Base-by-base conservation (phyloP, 1,139 yeast species). In the Kurtzmaniella quercitrusa region DNA sequence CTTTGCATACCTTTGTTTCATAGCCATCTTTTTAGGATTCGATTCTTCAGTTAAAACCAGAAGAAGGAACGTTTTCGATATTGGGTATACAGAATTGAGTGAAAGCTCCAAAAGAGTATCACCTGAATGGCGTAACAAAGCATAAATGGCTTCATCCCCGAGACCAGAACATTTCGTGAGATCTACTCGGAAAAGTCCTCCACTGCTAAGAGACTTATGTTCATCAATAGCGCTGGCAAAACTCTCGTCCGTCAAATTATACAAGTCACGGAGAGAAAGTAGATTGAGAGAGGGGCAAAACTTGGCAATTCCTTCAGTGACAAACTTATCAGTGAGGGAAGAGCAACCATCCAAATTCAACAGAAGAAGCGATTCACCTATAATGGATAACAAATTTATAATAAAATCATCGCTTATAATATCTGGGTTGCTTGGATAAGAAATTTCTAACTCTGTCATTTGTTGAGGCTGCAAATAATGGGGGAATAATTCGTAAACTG, bases 291-390 rank as follows among this genome's bases (percentile, higher is more conserved):
- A 65, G 0, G 76, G 71, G 47, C 91, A 82, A 52, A 76, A 80
- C 26, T 77, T 76, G 28, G 74, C 66, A 5, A 88, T 53, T 0
- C 91, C 91, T 38, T 80, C 79, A 5, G 68, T 56, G 15, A 87
- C 53, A 45, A 80, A 74, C 6, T 63, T 64, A 55, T 88, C 95
- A 0, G 96, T 84, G 32, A 93, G 64, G 5, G 69, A 79, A 0
- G 82, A 59, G 52, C 95, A 88, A 0, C 94, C 94, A 56, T 84
- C 88, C 12, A 93, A 65, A 22, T 72, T 71, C 34, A 93, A 65
- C 1, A 74, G 62, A 36, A 68, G 70, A 38, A 93, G 61, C 1
- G 80, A 68, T n/a, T 75, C 75, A 3, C 95, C 93, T 33, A 82
- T 73, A 15, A 74, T 70, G 3, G 83, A 76, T 41, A 88, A 56